These are phyloP conservation scores for Gloeophyllum trabeum DNA, from an alignment of 768 basidiomycete species.

Conservation along the genomic window DNA sequence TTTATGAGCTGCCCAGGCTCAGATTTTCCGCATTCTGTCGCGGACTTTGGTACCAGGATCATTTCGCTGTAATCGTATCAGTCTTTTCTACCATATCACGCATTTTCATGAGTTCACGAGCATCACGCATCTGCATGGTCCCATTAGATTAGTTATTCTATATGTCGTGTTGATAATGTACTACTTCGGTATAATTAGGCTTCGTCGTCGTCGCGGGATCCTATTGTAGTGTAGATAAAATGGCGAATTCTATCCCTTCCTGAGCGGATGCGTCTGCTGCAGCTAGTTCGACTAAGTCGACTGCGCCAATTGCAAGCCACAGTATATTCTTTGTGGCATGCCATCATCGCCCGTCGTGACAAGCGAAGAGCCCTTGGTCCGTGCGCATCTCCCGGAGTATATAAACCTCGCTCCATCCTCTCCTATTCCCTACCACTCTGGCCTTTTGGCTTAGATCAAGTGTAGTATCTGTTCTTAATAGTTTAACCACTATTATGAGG, in stretches of 20 bases:
- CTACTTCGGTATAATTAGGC: background rate
- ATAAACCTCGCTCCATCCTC: too few species aligned
- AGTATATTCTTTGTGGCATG: too few species aligned
- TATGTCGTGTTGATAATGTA: background rate
- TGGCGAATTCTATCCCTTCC: too few species aligned
- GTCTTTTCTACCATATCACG: too few species aligned
- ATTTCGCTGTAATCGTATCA: conserved; percentile 13
- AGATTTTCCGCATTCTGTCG: conserved; percentile 26
- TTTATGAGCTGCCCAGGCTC: conserved; percentile 52
- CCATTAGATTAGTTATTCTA: background rate
- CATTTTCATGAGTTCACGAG: background rate
- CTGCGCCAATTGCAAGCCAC: too few species aligned
- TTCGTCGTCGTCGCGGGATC: too few species aligned
- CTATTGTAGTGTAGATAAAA: too few species aligned
- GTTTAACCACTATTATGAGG: conserved; percentile 28
- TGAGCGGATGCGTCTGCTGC: too few species aligned
- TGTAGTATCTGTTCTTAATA: conserved; percentile 70
- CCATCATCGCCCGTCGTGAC: too few species aligned
- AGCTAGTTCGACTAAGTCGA: too few species aligned
- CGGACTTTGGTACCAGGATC: conserved; percentile 42
- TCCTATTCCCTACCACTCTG: conserved; percentile 34
- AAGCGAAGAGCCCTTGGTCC: too few species aligned
- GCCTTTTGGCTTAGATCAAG: conserved; percentile 71
- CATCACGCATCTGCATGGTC: background rate
- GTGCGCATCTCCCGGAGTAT: too few species aligned